These are phyloP conservation scores for Leptomonas seymouri DNA, from an alignment of 208 protist species.

Conservation along the genomic window DNA sequence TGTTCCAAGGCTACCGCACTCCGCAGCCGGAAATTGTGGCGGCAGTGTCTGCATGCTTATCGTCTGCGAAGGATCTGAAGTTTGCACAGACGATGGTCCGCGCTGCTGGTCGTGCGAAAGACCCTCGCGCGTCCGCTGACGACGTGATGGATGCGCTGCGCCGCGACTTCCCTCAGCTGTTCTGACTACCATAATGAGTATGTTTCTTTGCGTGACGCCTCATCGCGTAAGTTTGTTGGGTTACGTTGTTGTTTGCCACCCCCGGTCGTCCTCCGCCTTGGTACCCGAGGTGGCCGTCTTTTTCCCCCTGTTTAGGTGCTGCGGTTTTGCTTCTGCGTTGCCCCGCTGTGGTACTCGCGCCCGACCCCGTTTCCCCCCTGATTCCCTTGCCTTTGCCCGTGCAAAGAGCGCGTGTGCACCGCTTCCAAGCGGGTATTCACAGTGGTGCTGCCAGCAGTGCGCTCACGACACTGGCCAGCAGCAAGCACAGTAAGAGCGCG, in stretches of 20 bases:
- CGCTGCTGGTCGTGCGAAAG: conserved; percentile 62
- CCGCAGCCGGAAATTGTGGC: conserved; percentile 74
- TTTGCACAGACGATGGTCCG: conserved; percentile 71
- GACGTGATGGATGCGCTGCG: conserved; percentile 76
- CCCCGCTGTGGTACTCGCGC: neutral
- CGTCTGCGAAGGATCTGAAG: conserved; percentile 52
- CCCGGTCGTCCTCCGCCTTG: too few relatives aligned
- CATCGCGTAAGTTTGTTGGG: too few relatives aligned
- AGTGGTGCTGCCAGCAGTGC: neutral
- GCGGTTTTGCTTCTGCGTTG: neutral
- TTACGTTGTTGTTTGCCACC: too few relatives aligned
- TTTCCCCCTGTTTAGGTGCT: neutral
- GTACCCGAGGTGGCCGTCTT: neutral
- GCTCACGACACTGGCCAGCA: neutral
- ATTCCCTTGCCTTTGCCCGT: neutral
- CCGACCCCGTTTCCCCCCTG: too few relatives aligned
- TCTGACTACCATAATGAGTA: conserved; percentile 12
- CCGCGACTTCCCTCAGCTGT: conserved; percentile 67
- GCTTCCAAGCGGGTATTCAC: too few relatives aligned
- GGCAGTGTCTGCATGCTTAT: conserved; percentile 68
- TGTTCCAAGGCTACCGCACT: conserved; percentile 82
- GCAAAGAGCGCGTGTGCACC: too few relatives aligned
- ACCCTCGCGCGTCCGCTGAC: conserved; percentile 67
- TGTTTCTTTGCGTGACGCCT: neutral
- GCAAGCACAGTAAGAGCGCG: too few relatives aligned